Evolutionary conservation across 2,329 filamentous ascomycete species (phyloP).

Genomic region (Claviceps arundinis): DNA sequence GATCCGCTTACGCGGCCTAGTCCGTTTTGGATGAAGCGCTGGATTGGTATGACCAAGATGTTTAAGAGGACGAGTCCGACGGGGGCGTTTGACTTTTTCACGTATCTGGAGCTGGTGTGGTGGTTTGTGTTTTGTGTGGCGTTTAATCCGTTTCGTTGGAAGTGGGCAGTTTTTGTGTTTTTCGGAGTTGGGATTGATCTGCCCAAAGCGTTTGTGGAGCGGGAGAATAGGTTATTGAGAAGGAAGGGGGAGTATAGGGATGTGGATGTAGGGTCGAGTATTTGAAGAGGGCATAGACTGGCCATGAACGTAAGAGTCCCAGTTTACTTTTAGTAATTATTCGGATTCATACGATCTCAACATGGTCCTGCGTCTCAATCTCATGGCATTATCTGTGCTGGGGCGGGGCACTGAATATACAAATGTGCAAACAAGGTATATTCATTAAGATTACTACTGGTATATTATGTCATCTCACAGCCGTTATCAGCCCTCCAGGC

Average conservation of each 20-base stretch:
- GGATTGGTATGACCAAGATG: conserved; percentile 71
- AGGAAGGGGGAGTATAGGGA: conserved; percentile 25
- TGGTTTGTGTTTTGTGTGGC: conserved; percentile 72
- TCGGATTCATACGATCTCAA: too few relatives aligned
- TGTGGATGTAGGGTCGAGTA: conserved; percentile 10
- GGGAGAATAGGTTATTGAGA: conserved; percentile 49
- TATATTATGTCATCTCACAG: neutral
- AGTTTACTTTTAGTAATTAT: too few relatives aligned
- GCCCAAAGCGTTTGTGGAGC: conserved; percentile 51
- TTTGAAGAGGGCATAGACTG: conserved; percentile 4
- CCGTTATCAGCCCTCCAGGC: neutral
- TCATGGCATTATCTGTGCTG: too few relatives aligned
- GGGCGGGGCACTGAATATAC: too few relatives aligned
- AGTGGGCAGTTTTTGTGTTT: conserved; percentile 77
- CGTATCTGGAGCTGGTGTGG: conserved; percentile 70
- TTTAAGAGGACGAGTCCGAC: conserved; percentile 59
- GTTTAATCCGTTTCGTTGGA: conserved; percentile 80
- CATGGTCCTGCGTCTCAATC: too few relatives aligned
- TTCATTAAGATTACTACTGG: neutral
- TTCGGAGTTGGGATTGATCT: conserved; percentile 57
- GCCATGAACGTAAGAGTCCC: neutral
- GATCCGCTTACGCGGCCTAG: conserved; percentile 64
- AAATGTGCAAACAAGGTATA: neutral
- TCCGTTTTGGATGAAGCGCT: conserved; percentile 64
- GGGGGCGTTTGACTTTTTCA: conserved; percentile 79